Base-by-base conservation (phyloP, 768 basidiomycete genomes). In the Pleurotus giganteus region DNA sequence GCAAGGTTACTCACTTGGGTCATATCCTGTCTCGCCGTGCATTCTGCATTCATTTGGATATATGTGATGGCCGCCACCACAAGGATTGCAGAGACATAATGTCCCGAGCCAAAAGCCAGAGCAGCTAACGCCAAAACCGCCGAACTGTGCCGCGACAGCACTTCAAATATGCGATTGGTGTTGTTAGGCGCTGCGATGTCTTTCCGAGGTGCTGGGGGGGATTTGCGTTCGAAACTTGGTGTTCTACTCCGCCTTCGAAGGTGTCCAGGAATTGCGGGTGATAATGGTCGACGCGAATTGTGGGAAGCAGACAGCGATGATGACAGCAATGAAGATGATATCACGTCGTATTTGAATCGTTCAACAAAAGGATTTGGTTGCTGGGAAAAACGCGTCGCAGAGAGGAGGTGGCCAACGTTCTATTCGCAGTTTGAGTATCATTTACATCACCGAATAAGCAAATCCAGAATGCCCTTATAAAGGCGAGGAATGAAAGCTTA, bases 271-370 rank as follows among this genome's bases (percentile, higher is more conserved):
- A 83, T 63, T 4, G 71, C 64, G n/a, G 69, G 67, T 23, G 72
- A 66, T 50, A 61, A 54, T 52, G 71, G 61, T 39, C 69, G 65
- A 34, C 75, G 68, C 60, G 69, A 42, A 50, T 41, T 45, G 59
- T 66, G 60, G 59, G 79, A 69, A 27, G 79, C 60, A 36, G 83
- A 63, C 54, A 85, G 73, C 50, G 81, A 72, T 2, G 82, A 67
- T 2, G 87, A 81, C n/a, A 91, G 76, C 7, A 91, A 74, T 6
- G 88, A 83, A 2, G 89, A 91, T 3, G 89, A 89, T 56, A 91
- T 90, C 3, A 91, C 81, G 56, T 82, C 83, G 76, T 91, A 91
- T 66, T 91, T 91, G 81, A 92, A 91, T 37, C 80, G 85, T 69
- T 92, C 89, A 7, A 82, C 80, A 61, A 90, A 88, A 17, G 78